These are phyloP conservation scores for Arabis alpina DNA, from an alignment of 345 rosid species.

Conservation along the genomic window DNA sequence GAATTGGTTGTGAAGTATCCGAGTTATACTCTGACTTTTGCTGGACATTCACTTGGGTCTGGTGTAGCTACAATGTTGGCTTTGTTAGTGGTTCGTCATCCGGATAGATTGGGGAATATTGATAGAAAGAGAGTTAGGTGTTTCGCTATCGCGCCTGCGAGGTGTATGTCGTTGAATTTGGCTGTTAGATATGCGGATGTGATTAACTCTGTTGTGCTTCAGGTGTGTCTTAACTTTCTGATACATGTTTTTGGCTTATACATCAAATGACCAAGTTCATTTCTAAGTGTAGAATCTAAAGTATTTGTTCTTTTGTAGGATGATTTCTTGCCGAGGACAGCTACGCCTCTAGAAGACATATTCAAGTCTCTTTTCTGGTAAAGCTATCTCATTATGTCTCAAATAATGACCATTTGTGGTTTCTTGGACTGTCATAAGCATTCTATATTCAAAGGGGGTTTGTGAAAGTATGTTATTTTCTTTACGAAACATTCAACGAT, in stretches of 20 bases:
- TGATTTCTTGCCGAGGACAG: slow-evolving; percentile 93
- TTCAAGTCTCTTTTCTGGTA: slow-evolving; percentile 99
- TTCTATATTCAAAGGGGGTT: background rate
- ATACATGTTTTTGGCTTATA: background rate
- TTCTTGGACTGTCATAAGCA: slow-evolving; percentile 11
- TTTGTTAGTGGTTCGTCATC: slow-evolving; percentile 64
- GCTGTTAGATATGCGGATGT: slow-evolving; percentile 96
- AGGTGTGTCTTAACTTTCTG: slow-evolving; percentile 55
- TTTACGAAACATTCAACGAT: background rate
- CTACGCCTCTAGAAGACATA: slow-evolving; percentile 96
- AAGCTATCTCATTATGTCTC: slow-evolving; percentile 7
- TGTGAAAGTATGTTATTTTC: background rate
- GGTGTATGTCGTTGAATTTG: slow-evolving; percentile 95
- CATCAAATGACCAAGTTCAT: background rate
- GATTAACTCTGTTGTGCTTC: slow-evolving; percentile 92
- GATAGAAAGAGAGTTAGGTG: slow-evolving; percentile 86
- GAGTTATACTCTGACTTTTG: slow-evolving; percentile 77
- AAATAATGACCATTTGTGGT: background rate
- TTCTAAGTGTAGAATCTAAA: slow-evolving; percentile 5
- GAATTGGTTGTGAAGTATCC: slow-evolving; percentile 67
- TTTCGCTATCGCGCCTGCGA: slow-evolving; percentile 94
- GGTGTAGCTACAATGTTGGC: slow-evolving; percentile 92
- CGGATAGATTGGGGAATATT: slow-evolving; percentile 67
- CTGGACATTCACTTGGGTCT: slow-evolving; percentile 95
- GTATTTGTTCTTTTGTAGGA: slow-evolving; percentile 52